Base-by-base conservation (phyloP, 2,329 filamentous ascomycete species). In the Cylindrodendrum hubeiense region DNA sequence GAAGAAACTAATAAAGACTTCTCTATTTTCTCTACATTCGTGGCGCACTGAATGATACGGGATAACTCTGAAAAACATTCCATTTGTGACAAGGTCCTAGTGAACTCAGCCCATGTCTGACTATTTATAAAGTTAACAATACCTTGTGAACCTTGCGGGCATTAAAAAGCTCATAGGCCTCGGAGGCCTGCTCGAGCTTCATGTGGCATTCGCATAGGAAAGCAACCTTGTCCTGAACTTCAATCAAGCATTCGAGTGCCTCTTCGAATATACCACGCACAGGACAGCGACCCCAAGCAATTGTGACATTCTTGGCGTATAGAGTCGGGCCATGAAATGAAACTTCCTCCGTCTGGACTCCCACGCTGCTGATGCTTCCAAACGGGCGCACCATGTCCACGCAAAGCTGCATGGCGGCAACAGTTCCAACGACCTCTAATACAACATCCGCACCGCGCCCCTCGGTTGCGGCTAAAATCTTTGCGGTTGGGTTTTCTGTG, bases 391-490 rank as follows among this genome's bases (percentile, higher is more conserved):
- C 43, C 26, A 66, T 28, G 9, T 66, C 50, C n/a, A 66, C 50
- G 3, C 59, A 51, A 3, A 66, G 44, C 47, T 63, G 46, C 15
- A 66, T 46, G 1, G 63, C 63, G 17, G 43, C 60, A 3, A 46
- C 26, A 43, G 58, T 44, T 7, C 63, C 63, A 5, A 66, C 63
- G 9, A 66, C 50, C 22, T 66, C 63, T 4, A 66, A 30, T 4
- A 66, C 54, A 2, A 66, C 60, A 21, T 66, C 63, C 8, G 63
- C 59, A 4, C 63, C 63, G 2, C 63, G 59, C 3, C 63, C 59
- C 5, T 63, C 59, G 6, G 63, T 63, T 6, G 34, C 47, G 5
- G 49, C 54, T 13, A 47, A 24, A 13, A 66, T 50, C 15, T 61
- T 65, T 15, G 44, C 46, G 7, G 55, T 44, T 2, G 57, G 57